Evolutionary conservation across 2,329 filamentous ascomycete genomes (phyloP), one percentile per base, ranked within the genome.

Genomic region (Fonsecaea erecta): DNA sequence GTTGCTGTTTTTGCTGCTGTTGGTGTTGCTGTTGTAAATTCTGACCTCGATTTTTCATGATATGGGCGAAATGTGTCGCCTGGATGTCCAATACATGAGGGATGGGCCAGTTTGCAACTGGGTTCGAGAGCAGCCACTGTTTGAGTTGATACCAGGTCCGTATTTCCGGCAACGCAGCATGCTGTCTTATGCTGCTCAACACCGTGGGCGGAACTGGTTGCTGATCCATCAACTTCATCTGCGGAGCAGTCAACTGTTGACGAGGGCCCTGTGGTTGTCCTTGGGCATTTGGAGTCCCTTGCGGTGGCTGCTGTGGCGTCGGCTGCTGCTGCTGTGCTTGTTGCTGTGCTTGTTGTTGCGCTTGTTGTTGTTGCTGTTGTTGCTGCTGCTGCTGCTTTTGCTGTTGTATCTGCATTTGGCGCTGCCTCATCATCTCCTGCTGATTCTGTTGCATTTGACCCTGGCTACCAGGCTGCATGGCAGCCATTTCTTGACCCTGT

Each of bases 321-420:
- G n/a, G n/a, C n/a, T n/a, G n/a, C n/a, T n/a, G n/a, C n/a, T n/a
- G n/a, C n/a, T n/a, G n/a, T n/a, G n/a, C n/a, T n/a, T n/a, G n/a
- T 11, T 71, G 69, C 56, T 73, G 76, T 54, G 75, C 74, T 43
- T 77, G 74, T 12, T 59, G 60, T 53, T 67, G 68, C 30, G 71
- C 71, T 40, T 69, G 62, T n/a, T 72, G 71, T 40, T 69, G 62
- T n/a, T 70, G 71, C 60, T 67, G 71, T 60, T 65, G 70, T 58
- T 73, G 67, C 30, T 70, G 72, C 58, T 70, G 73, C 14, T 72
- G 71, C 55, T 74, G 76, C 56, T 76, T 75, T 46, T 77, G 67
- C 55, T 69, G 68, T 35, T 69, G 67, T 56, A 71, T 64, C 34
- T 64, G 64, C 52, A 69, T 64, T 57, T 69, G 64, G 35, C 67